Evolutionary conservation across 208 protist species (phyloP), one percentile per base, ranked within the genome.

Genomic region (Entamoeba moshkovskii): DNA sequence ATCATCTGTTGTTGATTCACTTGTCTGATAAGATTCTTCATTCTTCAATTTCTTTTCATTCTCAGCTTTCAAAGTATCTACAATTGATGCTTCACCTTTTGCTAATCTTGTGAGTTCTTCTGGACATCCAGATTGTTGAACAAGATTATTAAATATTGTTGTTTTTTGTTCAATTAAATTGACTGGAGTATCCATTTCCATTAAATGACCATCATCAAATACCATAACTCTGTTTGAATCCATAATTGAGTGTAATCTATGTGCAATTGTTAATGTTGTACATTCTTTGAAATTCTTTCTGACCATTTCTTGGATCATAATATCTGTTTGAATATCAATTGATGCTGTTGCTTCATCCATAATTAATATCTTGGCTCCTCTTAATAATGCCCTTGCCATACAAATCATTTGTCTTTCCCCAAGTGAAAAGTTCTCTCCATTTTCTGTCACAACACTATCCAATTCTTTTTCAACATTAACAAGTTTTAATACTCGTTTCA

Each of bases 141-240:
- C 59, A 8, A 73, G 22, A 42, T 38, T 5, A 73, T 73, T 25
- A 73, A 73, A 73, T 8, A 73, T 25, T n/a, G 59, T 73, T 11
- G 11, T 38, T 73, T 73, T 29, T 0, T 73, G 5, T n/a, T 73
- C n/a, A 73, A 73, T 73, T 13, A 73, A 73, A 73, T 73, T 8
- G 29, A 29, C 5, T n/a, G 97, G 97, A 92, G 73, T 38, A 45
- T 92, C 73, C 16, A 44, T 45, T 92, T 92, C 73, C 16, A 46
- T 42, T 45, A 92, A 92, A 45, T 92, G 0, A 2, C 73, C 73
- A 25, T 92, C 6, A 45, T 92, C 73, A 92, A 98, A 46, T 46
- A 97, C 95, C 25, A 98, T 94, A n/a, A 98, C 97, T 29, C 96
- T 96, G 93, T 98, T 96, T 93, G 95, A 97, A 93, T 97, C 93